These are phyloP conservation scores for Paracoccidioides lutzii DNA, from an alignment of 2,329 filamentous ascomycete species.

Conservation along the genomic window DNA sequence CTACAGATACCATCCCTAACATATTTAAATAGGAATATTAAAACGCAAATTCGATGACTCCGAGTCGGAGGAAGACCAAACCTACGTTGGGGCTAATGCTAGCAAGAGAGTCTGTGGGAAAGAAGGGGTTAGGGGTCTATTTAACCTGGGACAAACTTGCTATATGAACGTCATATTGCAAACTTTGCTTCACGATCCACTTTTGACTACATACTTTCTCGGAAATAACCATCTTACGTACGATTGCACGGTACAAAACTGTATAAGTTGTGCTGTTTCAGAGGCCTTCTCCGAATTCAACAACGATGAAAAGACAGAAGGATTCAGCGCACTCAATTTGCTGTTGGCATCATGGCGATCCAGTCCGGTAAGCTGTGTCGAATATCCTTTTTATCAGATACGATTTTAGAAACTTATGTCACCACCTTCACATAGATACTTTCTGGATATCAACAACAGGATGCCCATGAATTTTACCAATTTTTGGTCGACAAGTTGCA, in stretches of 20 bases:
- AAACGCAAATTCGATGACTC: conserved; percentile 23
- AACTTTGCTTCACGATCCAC: conserved; percentile 82
- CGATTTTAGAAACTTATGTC: neutral
- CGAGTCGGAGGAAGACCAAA: conserved; percentile 50
- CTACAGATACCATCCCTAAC: conserved; percentile 5
- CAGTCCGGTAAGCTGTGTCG: conserved; percentile 29
- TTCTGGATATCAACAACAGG: conserved; percentile 87
- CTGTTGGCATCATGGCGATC: conserved; percentile 83
- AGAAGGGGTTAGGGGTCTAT: conserved; percentile 78
- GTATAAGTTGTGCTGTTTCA: conserved; percentile 48
- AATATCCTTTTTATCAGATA: neutral
- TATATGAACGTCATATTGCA: conserved; percentile 96
- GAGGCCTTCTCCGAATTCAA: conserved; percentile 53
- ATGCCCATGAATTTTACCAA: conserved; percentile 94
- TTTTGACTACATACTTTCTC: conserved; percentile 84
- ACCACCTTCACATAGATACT: conserved; percentile 40
- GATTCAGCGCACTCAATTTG: conserved; percentile 81
- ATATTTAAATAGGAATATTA: conserved; percentile 13
- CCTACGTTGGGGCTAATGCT: conserved; percentile 67
- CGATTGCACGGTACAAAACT: conserved; percentile 51
- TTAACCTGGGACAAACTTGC: conserved; percentile 96
- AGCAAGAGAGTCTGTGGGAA: conserved; percentile 69
- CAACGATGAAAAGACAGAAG: conserved; percentile 56
- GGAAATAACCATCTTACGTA: conserved; percentile 72
- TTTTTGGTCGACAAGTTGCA: conserved; percentile 89